Conservation (phyloP, 129 eudicot species). For the Silybum marianum region DNA sequence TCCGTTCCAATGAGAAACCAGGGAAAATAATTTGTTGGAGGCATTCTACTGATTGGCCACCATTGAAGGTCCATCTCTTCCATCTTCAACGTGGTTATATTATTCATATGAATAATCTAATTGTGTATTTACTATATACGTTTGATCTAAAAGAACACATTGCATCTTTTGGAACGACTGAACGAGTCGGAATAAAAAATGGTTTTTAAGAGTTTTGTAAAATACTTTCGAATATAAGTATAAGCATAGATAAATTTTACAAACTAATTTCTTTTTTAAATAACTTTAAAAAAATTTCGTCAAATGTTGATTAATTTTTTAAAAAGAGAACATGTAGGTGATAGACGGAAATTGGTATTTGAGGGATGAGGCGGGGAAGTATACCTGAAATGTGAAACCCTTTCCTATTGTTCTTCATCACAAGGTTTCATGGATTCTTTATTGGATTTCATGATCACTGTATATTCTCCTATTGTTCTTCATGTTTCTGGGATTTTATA, state of each 20-base stretch:
- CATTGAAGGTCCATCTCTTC: constrained; percentile 60
- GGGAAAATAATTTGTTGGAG: constrained; percentile 74
- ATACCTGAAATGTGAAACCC: background rate
- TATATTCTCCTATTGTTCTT: background rate
- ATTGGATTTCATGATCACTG: background rate
- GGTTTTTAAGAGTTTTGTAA: too few relatives aligned
- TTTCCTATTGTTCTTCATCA: too few relatives aligned
- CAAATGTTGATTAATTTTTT: background rate
- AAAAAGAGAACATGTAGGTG: background rate
- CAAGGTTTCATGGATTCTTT: background rate
- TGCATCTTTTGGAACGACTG: too few relatives aligned
- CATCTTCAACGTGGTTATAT: constrained; percentile 22
- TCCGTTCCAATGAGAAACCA: constrained; percentile 34
- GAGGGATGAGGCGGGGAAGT: background rate
- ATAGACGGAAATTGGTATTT: background rate
- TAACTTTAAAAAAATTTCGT: too few relatives aligned
- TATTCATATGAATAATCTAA: background rate
- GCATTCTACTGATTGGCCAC: constrained; percentile 59
- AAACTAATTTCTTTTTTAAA: too few relatives aligned
- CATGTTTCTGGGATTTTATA: background rate
- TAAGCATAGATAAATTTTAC: too few relatives aligned
- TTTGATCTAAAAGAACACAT: too few relatives aligned
- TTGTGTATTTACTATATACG: background rate
- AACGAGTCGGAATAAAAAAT: background rate
- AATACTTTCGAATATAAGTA: too few relatives aligned